phyloP scores from a whole-genome alignment of 208 protist genomes.

The Leishmania martiniquensis region DNA sequence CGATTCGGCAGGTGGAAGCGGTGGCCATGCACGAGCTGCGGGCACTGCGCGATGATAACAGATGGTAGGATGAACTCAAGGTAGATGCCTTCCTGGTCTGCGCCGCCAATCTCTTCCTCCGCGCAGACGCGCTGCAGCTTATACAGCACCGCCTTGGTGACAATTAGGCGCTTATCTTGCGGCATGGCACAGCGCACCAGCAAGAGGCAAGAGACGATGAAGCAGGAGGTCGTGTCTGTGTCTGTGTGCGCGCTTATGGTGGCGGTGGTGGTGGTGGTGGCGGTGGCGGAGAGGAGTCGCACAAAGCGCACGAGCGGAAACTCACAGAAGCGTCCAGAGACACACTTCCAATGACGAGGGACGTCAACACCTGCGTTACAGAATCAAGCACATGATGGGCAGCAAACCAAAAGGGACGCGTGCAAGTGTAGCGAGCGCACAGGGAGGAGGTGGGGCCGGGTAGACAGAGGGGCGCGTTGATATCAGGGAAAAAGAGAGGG shows the following conservation, averaged over 20 bases:
- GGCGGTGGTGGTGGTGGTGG: background rate
- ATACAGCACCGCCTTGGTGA: slow-evolving; percentile 85
- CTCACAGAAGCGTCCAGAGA: background rate
- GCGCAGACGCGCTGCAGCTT: slow-evolving; percentile 73
- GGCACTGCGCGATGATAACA: slow-evolving; percentile 67
- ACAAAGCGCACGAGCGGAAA: background rate
- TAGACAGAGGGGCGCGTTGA: no score
- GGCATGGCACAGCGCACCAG: slow-evolving; percentile 55
- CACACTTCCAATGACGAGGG: no score
- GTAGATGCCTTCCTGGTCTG: slow-evolving; percentile 62
- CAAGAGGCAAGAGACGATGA: background rate
- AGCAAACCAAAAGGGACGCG: no score
- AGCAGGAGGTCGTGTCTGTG: no score
- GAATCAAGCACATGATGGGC: background rate
- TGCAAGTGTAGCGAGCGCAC: no score
- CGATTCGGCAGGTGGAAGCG: slow-evolving; percentile 58
- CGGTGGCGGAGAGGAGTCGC: background rate
- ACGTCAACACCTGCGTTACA: background rate
- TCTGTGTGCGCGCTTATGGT: no score
- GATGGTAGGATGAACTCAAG: slow-evolving; percentile 71
- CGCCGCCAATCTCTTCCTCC: slow-evolving; percentile 11
- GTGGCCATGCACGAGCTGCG: slow-evolving; percentile 54
- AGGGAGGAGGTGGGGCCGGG: no score
- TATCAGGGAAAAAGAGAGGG: background rate
- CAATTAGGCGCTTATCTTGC: slow-evolving; percentile 88